Percentiles rank a stretch among this genome's conserved stretches.
Conservation (phyloP, 768 basidiomycete genomes). For the Suillus decipiens region DNA sequence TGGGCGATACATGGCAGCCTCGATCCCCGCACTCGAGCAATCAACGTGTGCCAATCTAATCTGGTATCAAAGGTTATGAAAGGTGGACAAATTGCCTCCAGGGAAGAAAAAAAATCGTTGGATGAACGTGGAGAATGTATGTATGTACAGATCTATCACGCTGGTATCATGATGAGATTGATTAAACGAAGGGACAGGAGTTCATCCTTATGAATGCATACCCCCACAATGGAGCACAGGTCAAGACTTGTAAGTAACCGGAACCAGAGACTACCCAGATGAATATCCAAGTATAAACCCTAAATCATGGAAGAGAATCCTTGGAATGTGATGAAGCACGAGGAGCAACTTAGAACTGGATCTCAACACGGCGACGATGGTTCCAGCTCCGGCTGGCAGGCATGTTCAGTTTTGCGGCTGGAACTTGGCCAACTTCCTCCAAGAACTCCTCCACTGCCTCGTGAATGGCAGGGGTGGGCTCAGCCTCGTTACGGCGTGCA, state of each 20-base stretch:
- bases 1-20: neutral
- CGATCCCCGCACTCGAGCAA: neutral
- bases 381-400: slow-evolving; percentile 14
- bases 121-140: slow-evolving; percentile 11
- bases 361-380: slow-evolving; percentile 16
- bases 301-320: slow-evolving; percentile 9
- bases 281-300: slow-evolving; percentile 1
- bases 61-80: slow-evolving; percentile 9
- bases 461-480: slow-evolving; percentile 12
- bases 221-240: slow-evolving; percentile 15
- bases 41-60: neutral
- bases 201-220: slow-evolving; percentile 25
- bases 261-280: neutral
- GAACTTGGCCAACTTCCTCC: slow-evolving; percentile 10
- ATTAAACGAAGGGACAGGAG: slow-evolving; percentile 36
- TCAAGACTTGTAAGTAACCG: neutral
- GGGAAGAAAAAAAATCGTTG: neutral
- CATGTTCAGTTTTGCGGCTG: neutral
- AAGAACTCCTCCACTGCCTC: slow-evolving; percentile 9
- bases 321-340: neutral
- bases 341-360: slow-evolving; percentile 15
- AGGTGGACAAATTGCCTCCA: neutral
- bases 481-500: slow-evolving; percentile 37
- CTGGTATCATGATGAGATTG: slow-evolving; percentile 13
- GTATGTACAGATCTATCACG: slow-evolving; percentile 27